Base-by-base conservation (phyloP, 345 rosid species). In the Eucalyptus globulus region DNA sequence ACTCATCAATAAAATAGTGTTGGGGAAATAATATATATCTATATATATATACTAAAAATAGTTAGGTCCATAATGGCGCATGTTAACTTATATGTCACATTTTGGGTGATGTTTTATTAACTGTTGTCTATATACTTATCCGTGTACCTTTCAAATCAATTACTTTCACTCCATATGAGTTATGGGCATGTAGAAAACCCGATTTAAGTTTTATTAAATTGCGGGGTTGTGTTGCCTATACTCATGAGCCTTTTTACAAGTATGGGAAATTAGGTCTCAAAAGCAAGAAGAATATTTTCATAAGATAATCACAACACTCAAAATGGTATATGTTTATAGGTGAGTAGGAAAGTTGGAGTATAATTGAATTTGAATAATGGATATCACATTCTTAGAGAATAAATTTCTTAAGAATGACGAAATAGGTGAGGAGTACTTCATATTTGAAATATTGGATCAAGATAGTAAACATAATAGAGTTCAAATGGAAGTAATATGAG, bases 121-220 rank as follows among this genome's bases (percentile, higher is more conserved):
- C 0, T 16, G 1, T 0, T 51, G 0, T 0, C 0, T 51, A 51
- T 51, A 51, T 51, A 16, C 21, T 51, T 51, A 16, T 16, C 3
- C 8, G 0, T 6, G 1, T 16, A 1, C 0, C 2, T 51, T 51
- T 1, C 1, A 16, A 51, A 50, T 50, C 0, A 16, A 51, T 16
- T 51, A 51, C 21, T 51, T 16, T 51, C 0, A 51, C 54, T 51
- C 0, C 8, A 16, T 51, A 51, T 51, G 54, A 51, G 4, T 51
- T 51, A 51, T 51, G 54, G 8, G 16, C 21, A 16, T 51, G 0
- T 51, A 6, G 0, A 51, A 51, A 51, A 16, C 2, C 4, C 2
- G 1, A 16, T 50, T 6, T 51, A 16, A 16, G 53, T 50, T 50
- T 50, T 50, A 50, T 50, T 15, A 50, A 0, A 50, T 1, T 3